These are phyloP conservation scores for Tephrocybe sp. DNA, from an alignment of 768 basidiomycete genomes.

Conservation along the genomic window DNA sequence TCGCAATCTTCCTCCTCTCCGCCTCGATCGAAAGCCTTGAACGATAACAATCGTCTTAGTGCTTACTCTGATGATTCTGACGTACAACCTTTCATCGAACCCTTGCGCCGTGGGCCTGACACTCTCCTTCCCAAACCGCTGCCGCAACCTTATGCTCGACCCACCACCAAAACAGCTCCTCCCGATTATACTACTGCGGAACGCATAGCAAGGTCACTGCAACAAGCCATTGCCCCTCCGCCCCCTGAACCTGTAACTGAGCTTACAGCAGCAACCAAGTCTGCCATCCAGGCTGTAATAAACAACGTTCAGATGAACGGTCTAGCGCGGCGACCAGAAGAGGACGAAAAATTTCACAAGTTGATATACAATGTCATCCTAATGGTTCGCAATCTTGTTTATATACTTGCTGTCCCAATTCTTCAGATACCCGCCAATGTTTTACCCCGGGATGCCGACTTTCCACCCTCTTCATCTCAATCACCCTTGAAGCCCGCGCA, in stretches of 20 bases:
- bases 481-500: constrained; percentile 77
- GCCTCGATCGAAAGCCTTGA: no score
- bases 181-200: constrained; percentile 66
- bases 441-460: constrained; percentile 49
- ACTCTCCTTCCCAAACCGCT: no score
- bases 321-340: constrained; percentile 47
- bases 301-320: constrained; percentile 54
- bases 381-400: constrained; percentile 80
- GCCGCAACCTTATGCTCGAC: no score
- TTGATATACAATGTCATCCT: constrained; percentile 63
- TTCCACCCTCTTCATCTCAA: constrained; percentile 45
- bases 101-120: no score
- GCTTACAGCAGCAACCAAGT: constrained; percentile 56
- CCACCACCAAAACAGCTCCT: constrained; percentile 20
- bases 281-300: constrained; percentile 62
- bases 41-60: no score
- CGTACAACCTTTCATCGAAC: no score
- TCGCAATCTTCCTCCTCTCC: constrained; percentile 14
- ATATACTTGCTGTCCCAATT: constrained; percentile 57
- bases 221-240: constrained; percentile 56
- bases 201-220: constrained; percentile 64
- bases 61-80: no score
- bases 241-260: constrained; percentile 61
- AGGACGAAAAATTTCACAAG: constrained; percentile 59
- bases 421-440: constrained; percentile 61